Evolutionary conservation across 805 yeast species (phyloP).

Genomic region (Ogataea pilisensis): DNA sequence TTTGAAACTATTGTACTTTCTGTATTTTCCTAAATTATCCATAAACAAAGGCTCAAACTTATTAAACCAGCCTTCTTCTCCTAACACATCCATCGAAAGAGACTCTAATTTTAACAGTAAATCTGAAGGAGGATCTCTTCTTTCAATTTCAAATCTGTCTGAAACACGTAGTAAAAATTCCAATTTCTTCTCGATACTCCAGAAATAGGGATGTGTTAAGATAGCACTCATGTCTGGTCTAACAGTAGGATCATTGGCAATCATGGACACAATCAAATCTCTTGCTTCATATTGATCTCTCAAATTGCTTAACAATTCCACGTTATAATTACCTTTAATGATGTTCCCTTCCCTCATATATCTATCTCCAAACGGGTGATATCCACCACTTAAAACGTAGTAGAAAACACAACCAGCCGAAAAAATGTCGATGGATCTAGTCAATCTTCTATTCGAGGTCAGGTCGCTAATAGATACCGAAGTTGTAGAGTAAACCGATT

Average conservation of each 20-base stretch:
- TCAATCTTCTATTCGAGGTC: constrained; percentile 50
- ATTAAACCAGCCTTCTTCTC: constrained; percentile 70
- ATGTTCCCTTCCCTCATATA: constrained; percentile 87
- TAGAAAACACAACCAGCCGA: constrained; percentile 93
- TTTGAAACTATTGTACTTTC: constrained; percentile 77
- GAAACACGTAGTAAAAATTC: constrained; percentile 84
- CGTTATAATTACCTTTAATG: constrained; percentile 55
- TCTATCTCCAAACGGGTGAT: constrained; percentile 94
- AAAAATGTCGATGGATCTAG: constrained; percentile 89
- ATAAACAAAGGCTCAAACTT: constrained; percentile 69
- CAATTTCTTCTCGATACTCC: constrained; percentile 69
- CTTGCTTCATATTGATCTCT: constrained; percentile 59
- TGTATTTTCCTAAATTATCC: constrained; percentile 82
- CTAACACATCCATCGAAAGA: constrained; percentile 62
- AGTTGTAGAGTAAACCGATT: constrained; percentile 2
- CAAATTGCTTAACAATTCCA: constrained; percentile 41
- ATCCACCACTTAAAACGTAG: constrained; percentile 76
- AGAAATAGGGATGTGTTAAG: constrained; percentile 83
- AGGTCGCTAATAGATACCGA: not conserved
- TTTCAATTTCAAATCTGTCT: constrained; percentile 88
- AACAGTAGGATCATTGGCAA: constrained; percentile 54
- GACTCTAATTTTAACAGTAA: constrained; percentile 56
- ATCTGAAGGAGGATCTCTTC: constrained; percentile 69
- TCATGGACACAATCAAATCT: constrained; percentile 72
- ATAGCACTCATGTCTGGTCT: constrained; percentile 72